A percentile compares a stretch with the other conserved stretches of the same genome.
phyloP scores from a whole-genome alignment of 176 grass and related monocot genomes.

The Chrysopogon serrulatus region DNA sequence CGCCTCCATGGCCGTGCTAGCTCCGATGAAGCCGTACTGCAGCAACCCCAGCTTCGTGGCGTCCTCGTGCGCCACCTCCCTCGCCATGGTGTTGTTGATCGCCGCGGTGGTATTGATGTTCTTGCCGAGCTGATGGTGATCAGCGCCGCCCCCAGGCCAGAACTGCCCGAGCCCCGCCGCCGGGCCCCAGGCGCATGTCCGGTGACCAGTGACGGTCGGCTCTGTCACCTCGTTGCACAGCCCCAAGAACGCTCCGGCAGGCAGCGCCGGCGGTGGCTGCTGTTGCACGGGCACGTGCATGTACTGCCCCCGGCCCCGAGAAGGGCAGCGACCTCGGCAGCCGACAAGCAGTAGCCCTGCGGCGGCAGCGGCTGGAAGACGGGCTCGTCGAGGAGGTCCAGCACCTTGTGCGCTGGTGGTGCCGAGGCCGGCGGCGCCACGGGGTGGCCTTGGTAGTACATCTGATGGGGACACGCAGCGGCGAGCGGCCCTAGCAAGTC shows the following conservation, averaged over 20 bases:
- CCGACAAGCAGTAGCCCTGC: constrained; percentile 44
- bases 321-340: constrained; percentile 45
- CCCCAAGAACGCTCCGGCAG: constrained; percentile 5
- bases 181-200: constrained; percentile 19
- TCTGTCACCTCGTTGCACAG: constrained; percentile 29
- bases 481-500: constrained; percentile 20
- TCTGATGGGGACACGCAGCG: constrained; percentile 25
- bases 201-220: not conserved
- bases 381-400: constrained; percentile 28
- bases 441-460: constrained; percentile 22
- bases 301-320: constrained; percentile 16
- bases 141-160: not conserved
- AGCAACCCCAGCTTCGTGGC: constrained; percentile 40
- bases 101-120: constrained; percentile 3
- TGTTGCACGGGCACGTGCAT: constrained; percentile 16
- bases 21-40: constrained; percentile 38
- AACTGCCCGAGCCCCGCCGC: constrained; percentile 9
- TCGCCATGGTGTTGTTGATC: not conserved
- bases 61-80: constrained; percentile 21
- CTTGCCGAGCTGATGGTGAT: constrained; percentile 28
- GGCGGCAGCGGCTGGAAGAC: constrained; percentile 38
- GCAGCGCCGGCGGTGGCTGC: not conserved
- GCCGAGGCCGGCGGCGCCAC: not conserved
- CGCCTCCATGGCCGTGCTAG: not conserved
- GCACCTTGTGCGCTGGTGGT: not conserved